Base-by-base conservation (phyloP, 1,139 yeast species). In the Blastobotrys serpentis region DNA sequence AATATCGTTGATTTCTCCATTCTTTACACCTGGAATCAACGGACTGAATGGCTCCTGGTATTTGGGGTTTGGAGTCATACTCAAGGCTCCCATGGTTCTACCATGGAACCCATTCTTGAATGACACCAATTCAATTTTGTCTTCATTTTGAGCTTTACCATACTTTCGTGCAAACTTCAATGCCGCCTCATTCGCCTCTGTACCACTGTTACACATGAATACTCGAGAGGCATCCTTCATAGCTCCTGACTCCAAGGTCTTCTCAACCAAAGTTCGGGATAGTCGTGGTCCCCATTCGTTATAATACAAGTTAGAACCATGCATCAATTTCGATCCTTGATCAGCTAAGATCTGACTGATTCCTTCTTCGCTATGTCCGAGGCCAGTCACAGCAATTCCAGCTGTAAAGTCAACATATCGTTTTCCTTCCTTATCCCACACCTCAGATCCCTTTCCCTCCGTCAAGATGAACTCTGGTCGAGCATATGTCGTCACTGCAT, bases 131-230 rank as follows among this genome's bases (percentile, higher is more conserved):
- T 88, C 95, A 53, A 69, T 75, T 64, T 90, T 90, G 39, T 75
- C 76, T 14, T 57, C 58, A 4, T 58, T 60, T 10, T 54, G 52
- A 50, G 69, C 66, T 38, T 75, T 67, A 49, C 95, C 96, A 61
- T 79, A 77, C 65, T 88, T 90, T 64, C 97, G 80, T 14, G 97
- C 97, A 72, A 92, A 92, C 66, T 92, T 92, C 60, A 92, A 71
- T 0, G 98, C 98, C 1, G 98, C 98, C 67, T 92, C 98, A 63
- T 90, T 92, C 49, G 98, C 98, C 68, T 92, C 98, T 6, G 98
- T 84, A 43, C 98, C 98, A 0, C 96, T 85, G 64, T 90, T 92
- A 63, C 94, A 84, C 52, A 92, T 71, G 61, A 92, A 92, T n/a
- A 89, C 96, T 52, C 84, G 74, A 26, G 86, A 73, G 1, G 96